phyloP scores from a whole-genome alignment of 2,329 filamentous ascomycete species.

The Macrophomina phaseolina region DNA sequence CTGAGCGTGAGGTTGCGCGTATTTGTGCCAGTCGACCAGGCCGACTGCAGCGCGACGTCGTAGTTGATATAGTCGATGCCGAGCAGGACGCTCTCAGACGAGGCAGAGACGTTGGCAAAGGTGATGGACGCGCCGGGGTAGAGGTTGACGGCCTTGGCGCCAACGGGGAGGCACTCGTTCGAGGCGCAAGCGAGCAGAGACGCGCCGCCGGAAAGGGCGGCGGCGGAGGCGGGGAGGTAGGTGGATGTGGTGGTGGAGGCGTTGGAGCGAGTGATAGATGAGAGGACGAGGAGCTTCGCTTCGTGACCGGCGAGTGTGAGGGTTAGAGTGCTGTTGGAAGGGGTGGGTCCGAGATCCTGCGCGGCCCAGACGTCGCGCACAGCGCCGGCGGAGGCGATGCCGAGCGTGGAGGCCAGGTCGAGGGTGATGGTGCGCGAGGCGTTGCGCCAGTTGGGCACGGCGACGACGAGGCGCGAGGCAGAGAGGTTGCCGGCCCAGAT shows the following conservation, averaged over 20 bases:
- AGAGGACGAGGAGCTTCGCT: conserved; percentile 42
- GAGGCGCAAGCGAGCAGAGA: conserved; percentile 37
- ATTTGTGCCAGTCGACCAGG: conserved; percentile 42
- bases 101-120: conserved; percentile 37
- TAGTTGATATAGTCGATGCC: conserved; percentile 47
- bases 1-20: conserved; percentile 44
- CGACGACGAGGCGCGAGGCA: conserved; percentile 42
- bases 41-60: conserved; percentile 45
- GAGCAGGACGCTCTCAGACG: conserved; percentile 39
- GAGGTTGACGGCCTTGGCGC: conserved; percentile 43
- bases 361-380: conserved; percentile 33
- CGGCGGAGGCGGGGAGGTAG: conserved; percentile 43
- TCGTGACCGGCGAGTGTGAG: conserved; percentile 34
- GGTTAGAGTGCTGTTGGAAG: neutral
- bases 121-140: conserved; percentile 35
- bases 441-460: conserved; percentile 48
- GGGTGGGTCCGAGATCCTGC: conserved; percentile 29
- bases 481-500: conserved; percentile 47
- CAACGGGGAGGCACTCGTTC: conserved; percentile 37
- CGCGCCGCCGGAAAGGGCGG: conserved; percentile 40
- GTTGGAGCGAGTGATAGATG: conserved; percentile 36
- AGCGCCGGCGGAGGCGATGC: conserved; percentile 37
- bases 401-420: conserved; percentile 34
- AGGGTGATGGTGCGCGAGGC: conserved; percentile 38
- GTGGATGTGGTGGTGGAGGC: conserved; percentile 28